Conservation (phyloP, 1,139 yeast genomes). For the Taiozyma onychis region DNA sequence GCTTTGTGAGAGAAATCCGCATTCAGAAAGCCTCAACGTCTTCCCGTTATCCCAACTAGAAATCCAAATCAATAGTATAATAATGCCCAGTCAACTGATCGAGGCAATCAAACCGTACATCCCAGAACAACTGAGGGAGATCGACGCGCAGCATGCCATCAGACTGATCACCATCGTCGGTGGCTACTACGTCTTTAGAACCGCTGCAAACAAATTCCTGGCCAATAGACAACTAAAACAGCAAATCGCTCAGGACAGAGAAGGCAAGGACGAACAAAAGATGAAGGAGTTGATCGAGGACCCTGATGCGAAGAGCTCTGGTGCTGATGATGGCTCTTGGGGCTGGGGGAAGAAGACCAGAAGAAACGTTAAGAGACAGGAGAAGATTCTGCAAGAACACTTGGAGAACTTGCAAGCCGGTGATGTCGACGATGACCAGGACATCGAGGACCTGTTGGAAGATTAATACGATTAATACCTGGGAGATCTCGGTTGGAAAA, state of each 20-base stretch:
- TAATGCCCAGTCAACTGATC: not conserved
- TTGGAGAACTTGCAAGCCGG: constrained; percentile 37
- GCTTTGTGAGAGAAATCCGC: not conserved
- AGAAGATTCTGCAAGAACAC: constrained; percentile 45
- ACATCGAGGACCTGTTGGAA: constrained; percentile 59
- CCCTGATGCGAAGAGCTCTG: constrained; percentile 26
- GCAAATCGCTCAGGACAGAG: constrained; percentile 44
- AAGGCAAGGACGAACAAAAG: constrained; percentile 29
- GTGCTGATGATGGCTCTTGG: constrained; percentile 47
- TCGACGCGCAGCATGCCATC: constrained; percentile 31
- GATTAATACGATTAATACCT: constrained; percentile 38
- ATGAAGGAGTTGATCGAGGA: constrained; percentile 36
- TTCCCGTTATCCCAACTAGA: not conserved
- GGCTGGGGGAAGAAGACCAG: constrained; percentile 82
- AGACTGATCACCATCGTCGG: constrained; percentile 40
- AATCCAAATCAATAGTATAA: not conserved
- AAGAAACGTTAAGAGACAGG: constrained; percentile 47
- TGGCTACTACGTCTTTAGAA: constrained; percentile 40
- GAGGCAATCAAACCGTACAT: constrained; percentile 6
- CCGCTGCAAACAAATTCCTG: constrained; percentile 34
- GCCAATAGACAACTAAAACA: constrained; percentile 46
- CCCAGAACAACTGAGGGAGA: constrained; percentile 17
- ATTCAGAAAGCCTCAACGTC: not conserved
- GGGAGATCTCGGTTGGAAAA: not conserved
- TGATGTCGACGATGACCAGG: constrained; percentile 59